phyloP scores from a whole-genome alignment of 805 yeast genomes.

The Schwanniomyces vanrijiae region DNA sequence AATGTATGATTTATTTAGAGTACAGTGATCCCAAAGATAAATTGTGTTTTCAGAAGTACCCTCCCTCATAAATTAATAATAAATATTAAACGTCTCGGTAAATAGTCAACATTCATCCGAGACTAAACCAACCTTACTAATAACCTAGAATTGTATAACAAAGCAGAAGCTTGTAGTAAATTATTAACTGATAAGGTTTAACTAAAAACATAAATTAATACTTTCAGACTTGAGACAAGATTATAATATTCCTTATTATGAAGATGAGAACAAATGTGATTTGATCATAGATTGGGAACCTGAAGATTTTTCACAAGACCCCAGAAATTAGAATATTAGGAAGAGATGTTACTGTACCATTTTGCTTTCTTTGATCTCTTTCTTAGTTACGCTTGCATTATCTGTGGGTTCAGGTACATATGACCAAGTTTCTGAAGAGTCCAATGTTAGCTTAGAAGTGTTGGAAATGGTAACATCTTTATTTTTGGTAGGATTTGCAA shows the following conservation, averaged over 20 bases:
- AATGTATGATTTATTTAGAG: too few relatives aligned
- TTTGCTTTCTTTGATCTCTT: background rate
- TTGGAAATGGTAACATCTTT: slow-evolving; percentile 1
- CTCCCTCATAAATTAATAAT: too few relatives aligned
- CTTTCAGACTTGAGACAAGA: background rate
- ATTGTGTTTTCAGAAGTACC: too few relatives aligned
- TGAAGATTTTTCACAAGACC: background rate
- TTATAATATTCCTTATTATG: background rate
- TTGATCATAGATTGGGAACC: background rate
- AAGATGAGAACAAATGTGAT: background rate
- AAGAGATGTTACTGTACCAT: slow-evolving; percentile 2
- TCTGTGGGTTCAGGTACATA: slow-evolving; percentile 5
- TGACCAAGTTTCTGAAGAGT: background rate
- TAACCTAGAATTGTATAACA: too few relatives aligned
- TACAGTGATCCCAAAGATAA: too few relatives aligned
- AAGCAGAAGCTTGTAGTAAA: background rate
- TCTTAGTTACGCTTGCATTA: slow-evolving; percentile 1
- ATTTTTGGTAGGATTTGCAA: slow-evolving; percentile 5
- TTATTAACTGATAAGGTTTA: background rate
- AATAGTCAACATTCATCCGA: too few relatives aligned
- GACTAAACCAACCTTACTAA: too few relatives aligned
- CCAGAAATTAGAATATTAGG: background rate
- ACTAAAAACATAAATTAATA: background rate
- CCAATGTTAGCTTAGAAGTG: slow-evolving; percentile 1
- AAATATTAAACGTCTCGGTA: too few relatives aligned